These are phyloP conservation scores for Tolypocladium pustulatum DNA, from an alignment of 2,329 filamentous ascomycete genomes.

Conservation along the genomic window DNA sequence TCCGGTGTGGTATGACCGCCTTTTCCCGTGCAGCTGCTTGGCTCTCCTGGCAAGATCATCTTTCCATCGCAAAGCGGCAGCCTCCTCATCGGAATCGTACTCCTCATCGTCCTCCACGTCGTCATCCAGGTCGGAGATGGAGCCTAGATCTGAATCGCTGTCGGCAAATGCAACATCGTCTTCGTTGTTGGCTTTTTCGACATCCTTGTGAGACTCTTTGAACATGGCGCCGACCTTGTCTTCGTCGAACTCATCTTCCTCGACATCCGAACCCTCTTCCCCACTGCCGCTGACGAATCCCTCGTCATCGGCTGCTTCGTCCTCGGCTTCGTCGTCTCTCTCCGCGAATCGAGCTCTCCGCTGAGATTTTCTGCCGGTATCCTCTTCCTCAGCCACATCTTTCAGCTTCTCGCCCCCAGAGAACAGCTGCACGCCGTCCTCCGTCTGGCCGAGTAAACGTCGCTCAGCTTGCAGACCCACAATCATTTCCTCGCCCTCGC, in stretches of 20 bases:
- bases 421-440: conserved; percentile 78
- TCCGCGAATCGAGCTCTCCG: conserved; percentile 48
- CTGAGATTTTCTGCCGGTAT: conserved; percentile 50
- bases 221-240: conserved; percentile 49
- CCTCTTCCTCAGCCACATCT: conserved; percentile 39
- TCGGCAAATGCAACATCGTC: conserved; percentile 86
- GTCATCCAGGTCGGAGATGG: conserved; percentile 51
- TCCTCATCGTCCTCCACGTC: conserved; percentile 41
- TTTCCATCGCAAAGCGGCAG: conserved; percentile 75
- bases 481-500: conserved; percentile 92
- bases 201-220: conserved; percentile 32
- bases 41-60: conserved; percentile 72
- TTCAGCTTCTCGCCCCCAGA: conserved; percentile 62
- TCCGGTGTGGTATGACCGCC: conserved; percentile 62
- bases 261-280: conserved; percentile 38
- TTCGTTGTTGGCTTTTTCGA: conserved; percentile 41
- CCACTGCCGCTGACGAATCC: conserved; percentile 44
- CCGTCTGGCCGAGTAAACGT: conserved; percentile 69
- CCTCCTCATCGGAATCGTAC: conserved; percentile 54
- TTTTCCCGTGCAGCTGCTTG: conserved; percentile 56
- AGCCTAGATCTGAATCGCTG: conserved; percentile 92
- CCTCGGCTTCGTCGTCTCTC: conserved; percentile 47
- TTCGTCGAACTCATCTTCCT: conserved; percentile 45
- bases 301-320: conserved; percentile 42
- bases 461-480: conserved; percentile 78